These are phyloP conservation scores for Aspergillus sp. DNA, from an alignment of 2,329 filamentous ascomycete species.

Conservation along the genomic window DNA sequence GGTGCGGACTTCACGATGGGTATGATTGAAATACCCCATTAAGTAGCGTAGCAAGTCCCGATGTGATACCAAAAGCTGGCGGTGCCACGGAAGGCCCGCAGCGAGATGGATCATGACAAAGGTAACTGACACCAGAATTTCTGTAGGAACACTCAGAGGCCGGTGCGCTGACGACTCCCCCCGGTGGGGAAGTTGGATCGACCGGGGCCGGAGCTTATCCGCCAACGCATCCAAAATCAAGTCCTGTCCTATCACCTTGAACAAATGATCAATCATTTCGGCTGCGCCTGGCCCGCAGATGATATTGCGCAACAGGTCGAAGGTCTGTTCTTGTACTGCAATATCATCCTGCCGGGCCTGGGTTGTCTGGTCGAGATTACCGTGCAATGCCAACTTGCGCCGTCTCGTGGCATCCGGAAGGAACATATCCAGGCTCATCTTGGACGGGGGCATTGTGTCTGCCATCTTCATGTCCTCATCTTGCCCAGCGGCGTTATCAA, in stretches of 20 bases:
- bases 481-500: conserved; percentile 34
- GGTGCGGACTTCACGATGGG: conserved; percentile 71
- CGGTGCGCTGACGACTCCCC: conserved; percentile 34
- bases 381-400: conserved; percentile 54
- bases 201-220: conserved; percentile 68
- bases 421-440: conserved; percentile 41
- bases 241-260: conserved; percentile 73
- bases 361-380: conserved; percentile 67
- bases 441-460: conserved; percentile 44
- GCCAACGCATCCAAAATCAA: conserved; percentile 79
- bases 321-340: conserved; percentile 84
- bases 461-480: conserved; percentile 39
- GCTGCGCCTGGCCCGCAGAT: conserved; percentile 65
- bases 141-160: conserved; percentile 45
- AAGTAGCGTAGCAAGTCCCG: conserved; percentile 73
- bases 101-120: conserved; percentile 87
- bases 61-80: conserved; percentile 75
- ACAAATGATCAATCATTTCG: conserved; percentile 82
- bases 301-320: conserved; percentile 87
- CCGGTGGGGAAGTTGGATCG: conserved; percentile 35
- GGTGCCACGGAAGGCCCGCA: conserved; percentile 75
- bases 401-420: conserved; percentile 43
- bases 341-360: conserved; percentile 76
- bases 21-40: conserved; percentile 71
- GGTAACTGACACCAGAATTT: conserved; percentile 75